A percentile compares a stretch with the other conserved stretches of the same genome.
Evolutionary conservation across 306 rosid genomes (phyloP).

Genomic region (Herpetospermum pedunculosum): DNA sequence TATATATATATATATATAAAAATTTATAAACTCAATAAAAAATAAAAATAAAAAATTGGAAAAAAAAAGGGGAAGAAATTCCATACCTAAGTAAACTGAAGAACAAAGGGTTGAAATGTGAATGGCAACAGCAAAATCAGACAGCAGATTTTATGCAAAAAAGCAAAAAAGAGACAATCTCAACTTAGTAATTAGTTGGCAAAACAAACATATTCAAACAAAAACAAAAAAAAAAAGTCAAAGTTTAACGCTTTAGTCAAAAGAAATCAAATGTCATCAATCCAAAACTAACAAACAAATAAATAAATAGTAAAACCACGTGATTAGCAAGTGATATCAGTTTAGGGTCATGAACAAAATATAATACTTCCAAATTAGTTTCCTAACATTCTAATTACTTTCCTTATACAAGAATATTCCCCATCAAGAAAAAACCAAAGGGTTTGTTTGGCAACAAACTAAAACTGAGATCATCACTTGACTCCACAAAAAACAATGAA

Average conservation of each 20-base stretch:
- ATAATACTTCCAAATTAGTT: background rate
- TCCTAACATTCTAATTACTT: background rate
- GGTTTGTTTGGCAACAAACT: background rate
- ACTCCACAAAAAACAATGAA: no score
- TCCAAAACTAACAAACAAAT: background rate
- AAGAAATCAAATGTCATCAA: slow-evolving; percentile 5
- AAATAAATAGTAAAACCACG: slow-evolving; percentile 13
- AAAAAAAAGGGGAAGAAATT: background rate
- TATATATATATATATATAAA: background rate
- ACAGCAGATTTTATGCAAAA: slow-evolving; percentile 54
- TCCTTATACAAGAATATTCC: background rate
- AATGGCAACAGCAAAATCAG: slow-evolving; percentile 25
- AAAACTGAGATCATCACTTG: background rate
- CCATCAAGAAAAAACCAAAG: background rate
- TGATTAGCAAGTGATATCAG: slow-evolving; percentile 14
- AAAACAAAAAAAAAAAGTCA: slow-evolving; percentile 28
- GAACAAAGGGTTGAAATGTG: slow-evolving; percentile 18
- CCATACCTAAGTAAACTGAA: slow-evolving; percentile 90
- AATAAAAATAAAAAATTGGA: background rate
- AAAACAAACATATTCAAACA: slow-evolving; percentile 10
- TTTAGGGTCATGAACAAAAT: background rate
- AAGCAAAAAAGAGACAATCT: slow-evolving; percentile 3
- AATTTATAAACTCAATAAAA: background rate
- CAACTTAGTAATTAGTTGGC: slow-evolving; percentile 13
- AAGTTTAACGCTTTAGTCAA: slow-evolving; percentile 18